phyloP scores from a whole-genome alignment of 2,329 filamentous ascomycete species.

The Pestalotiopsis fici region DNA sequence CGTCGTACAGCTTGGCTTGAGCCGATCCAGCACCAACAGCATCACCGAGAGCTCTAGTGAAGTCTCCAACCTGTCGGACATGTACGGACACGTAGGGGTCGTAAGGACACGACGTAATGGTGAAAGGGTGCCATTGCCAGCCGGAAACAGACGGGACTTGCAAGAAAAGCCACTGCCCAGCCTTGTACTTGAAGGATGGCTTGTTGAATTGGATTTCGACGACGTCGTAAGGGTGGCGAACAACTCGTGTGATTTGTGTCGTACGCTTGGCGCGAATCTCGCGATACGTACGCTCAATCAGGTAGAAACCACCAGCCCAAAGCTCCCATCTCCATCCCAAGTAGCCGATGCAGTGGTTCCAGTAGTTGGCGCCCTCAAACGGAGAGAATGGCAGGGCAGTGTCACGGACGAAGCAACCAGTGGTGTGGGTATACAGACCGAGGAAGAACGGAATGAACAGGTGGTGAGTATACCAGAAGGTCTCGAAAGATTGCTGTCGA shows the following conservation, averaged over 20 bases:
- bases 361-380: constrained; percentile 80
- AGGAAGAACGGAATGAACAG: constrained; percentile 96
- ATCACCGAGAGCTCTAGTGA: constrained; percentile 90
- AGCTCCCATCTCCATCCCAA: constrained; percentile 98
- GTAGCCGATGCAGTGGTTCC: constrained; percentile 92
- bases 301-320: constrained; percentile 80
- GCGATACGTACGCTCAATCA: constrained; percentile 85
- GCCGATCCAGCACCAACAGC: constrained; percentile 88
- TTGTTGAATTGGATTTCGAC: constrained; percentile 98
- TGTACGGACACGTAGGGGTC: constrained; percentile 95
- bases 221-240: constrained; percentile 94
- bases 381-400: constrained; percentile 72
- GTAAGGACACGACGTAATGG: constrained; percentile 96
- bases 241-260: constrained; percentile 90
- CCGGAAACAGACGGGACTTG: constrained; percentile 87
- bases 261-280: constrained; percentile 82
- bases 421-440: constrained; percentile 92
- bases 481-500: constrained; percentile 95
- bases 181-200: constrained; percentile 96
- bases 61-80: constrained; percentile 95
- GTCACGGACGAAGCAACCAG: constrained; percentile 94
- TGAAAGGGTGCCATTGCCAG: constrained; percentile 98
- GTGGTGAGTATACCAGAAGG: constrained; percentile 99
- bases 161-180: constrained; percentile 96
- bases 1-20: constrained; percentile 87